These are phyloP conservation scores for Thymus quinquecostatus DNA, from an alignment of 257 asterid species.

Conservation along the genomic window DNA sequence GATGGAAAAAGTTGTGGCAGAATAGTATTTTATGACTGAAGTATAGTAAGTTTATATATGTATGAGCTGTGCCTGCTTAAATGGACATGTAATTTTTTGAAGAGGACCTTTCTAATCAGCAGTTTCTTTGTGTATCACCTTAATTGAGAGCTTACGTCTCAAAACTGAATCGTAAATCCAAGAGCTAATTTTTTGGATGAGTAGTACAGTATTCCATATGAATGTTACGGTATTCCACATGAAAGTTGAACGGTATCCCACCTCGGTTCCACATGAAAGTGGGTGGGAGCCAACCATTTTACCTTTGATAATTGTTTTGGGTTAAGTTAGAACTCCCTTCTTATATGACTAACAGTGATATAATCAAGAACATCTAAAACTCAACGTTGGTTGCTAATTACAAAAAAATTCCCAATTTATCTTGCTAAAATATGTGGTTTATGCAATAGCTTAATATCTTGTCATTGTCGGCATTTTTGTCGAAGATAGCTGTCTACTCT, in stretches of 20 bases:
- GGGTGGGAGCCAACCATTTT: too few species aligned
- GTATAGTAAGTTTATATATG: background rate
- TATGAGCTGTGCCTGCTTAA: background rate
- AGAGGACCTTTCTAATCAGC: background rate
- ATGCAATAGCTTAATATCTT: background rate
- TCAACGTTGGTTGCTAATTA: background rate
- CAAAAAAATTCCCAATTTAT: background rate
- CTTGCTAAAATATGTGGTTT: background rate
- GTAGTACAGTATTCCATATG: too few species aligned
- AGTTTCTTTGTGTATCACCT: background rate
- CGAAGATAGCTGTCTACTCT: background rate
- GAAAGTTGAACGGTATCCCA: too few species aligned
- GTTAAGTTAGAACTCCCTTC: too few species aligned
- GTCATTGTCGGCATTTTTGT: slow-evolving; percentile 12
- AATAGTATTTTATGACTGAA: background rate
- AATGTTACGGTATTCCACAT: too few species aligned
- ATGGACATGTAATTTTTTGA: background rate
- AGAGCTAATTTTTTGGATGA: slow-evolving; percentile 6
- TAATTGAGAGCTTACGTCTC: background rate
- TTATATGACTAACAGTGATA: too few species aligned
- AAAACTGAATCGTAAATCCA: background rate
- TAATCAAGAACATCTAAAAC: slow-evolving; percentile 9
- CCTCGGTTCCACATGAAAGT: too few species aligned
- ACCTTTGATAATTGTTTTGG: too few species aligned
- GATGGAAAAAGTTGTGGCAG: background rate